Conservation (phyloP, 2,329 filamentous ascomycete species). For the Pseudopithomyces maydicus region DNA sequence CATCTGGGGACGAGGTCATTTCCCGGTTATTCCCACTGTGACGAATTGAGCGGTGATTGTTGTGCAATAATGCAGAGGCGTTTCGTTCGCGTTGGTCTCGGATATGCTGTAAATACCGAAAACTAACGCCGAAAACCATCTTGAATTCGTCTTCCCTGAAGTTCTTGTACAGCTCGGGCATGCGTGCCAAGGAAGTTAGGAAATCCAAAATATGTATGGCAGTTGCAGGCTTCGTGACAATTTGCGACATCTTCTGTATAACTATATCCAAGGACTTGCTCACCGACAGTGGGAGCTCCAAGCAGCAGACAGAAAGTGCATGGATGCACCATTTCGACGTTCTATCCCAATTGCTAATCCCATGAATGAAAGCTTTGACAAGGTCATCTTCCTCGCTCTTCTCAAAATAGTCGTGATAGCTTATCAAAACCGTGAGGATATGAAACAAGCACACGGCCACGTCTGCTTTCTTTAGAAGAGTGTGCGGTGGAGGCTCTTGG, state of each 20-base stretch:
- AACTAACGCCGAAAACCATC: conserved; percentile 93
- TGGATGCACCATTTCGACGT: conserved; percentile 94
- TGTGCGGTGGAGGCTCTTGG: conserved; percentile 78
- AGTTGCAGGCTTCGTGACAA: conserved; percentile 90
- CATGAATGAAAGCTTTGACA: conserved; percentile 82
- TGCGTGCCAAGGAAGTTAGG: conserved; percentile 81
- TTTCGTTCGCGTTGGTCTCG: conserved; percentile 62
- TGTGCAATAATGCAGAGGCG: conserved; percentile 38
- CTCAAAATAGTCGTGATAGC: conserved; percentile 84
- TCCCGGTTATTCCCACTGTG: conserved; percentile 53
- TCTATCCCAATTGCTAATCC: conserved; percentile 81
- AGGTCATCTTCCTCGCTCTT: conserved; percentile 89
- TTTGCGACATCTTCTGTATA: conserved; percentile 90
- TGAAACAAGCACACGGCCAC: conserved; percentile 89
- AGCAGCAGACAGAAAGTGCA: conserved; percentile 90
- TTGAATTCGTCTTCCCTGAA: conserved; percentile 91
- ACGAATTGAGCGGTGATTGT: conserved; percentile 43
- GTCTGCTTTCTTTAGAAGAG: conserved; percentile 82
- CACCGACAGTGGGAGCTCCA: conserved; percentile 86
- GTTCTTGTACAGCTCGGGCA: conserved; percentile 85
- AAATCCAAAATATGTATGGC: conserved; percentile 97
- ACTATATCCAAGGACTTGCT: conserved; percentile 85
- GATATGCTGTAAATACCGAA: conserved; percentile 89
- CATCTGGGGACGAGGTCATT: conserved; percentile 32
- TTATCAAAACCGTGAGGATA: conserved; percentile 82